Percentiles rank a stretch among this genome's conserved stretches.
Conservation (phyloP, 2,329 filamentous ascomycete genomes). For the Neonectria ditissima region DNA sequence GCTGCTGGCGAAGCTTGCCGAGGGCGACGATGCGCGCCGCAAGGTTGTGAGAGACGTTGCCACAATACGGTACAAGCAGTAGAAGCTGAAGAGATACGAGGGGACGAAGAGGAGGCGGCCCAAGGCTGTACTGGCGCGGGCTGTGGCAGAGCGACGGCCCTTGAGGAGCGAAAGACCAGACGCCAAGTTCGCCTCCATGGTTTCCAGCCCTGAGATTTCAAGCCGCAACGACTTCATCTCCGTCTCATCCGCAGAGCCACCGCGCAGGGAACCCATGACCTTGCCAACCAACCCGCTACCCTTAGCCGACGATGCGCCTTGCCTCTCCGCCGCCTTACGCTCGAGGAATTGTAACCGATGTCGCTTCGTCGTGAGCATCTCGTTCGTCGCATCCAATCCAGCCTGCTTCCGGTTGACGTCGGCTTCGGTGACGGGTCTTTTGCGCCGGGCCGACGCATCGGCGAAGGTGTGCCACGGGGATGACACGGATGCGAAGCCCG, state of each 20-base stretch:
- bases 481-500: constrained; percentile 89
- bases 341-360: constrained; percentile 78
- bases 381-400: constrained; percentile 80
- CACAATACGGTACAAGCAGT: constrained; percentile 86
- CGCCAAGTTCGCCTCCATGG: constrained; percentile 80
- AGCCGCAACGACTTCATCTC: constrained; percentile 74
- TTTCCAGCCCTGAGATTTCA: constrained; percentile 82
- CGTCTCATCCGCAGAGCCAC: constrained; percentile 68
- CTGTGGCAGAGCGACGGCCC: constrained; percentile 71
- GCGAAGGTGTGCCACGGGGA: constrained; percentile 88
- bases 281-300: constrained; percentile 75
- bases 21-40: constrained; percentile 61
- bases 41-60: constrained; percentile 77
- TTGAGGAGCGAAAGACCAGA: constrained; percentile 74
- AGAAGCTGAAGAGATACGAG: constrained; percentile 78
- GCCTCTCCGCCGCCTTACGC: constrained; percentile 63
- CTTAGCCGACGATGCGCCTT: constrained; percentile 40
- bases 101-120: constrained; percentile 73
- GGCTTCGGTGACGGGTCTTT: constrained; percentile 74
- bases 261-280: constrained; percentile 77
- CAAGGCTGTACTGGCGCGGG: constrained; percentile 73
- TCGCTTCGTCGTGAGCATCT: constrained; percentile 82
- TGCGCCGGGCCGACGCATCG: constrained; percentile 63
- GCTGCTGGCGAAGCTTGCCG: constrained; percentile 71
- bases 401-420: constrained; percentile 83